Base-by-base conservation (phyloP, 139 green algal genomes). In the Astrephomene gubernaculifera region DNA sequence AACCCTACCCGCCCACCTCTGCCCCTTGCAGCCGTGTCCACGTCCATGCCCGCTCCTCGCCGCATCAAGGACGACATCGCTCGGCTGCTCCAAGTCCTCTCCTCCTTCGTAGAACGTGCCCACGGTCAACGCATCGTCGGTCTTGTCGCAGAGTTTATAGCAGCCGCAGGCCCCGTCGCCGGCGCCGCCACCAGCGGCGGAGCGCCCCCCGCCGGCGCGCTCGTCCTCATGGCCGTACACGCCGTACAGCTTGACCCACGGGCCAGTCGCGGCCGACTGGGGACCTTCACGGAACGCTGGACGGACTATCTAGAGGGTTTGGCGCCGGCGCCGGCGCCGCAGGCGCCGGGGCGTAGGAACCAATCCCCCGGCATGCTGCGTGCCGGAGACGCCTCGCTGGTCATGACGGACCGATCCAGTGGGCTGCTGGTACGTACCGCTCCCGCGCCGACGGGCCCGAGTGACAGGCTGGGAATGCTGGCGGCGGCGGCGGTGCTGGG, bases 211-310 rank as follows among this genome's bases (percentile, higher is more conserved):
- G 61, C 38, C 65, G 38, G 57, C 17, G 41, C 65, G 19, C 39
- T 88, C 24, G 54, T 64, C 17, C 87, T 90, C 25, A 43, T 86
- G 57, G 82, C 81, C 1, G 82, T 90, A 22, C 87, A 88, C 69
- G 87, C 87, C 5, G 83, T 89, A 43, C 88, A 91, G 68, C 85
- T 84, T 69, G 88, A 91, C 71, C 33, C 41, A 21, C 80, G 81
- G 2, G 64, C 67, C 64, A 82, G 65, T 10, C 67, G 81, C 8
- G 88, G 88, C 38, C 71, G 88, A 3, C 68, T 91, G 35, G 88
- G 84, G 35, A 91, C 88, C 21, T 91, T 89, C 85, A 91, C 88
- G 33, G 88, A 91, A 49, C 83, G 88, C 7, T 89, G 84, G 88
- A 75, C 12, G 25, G 88, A 91, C 80, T 91, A 87, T 67, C 45